phyloP scores from a whole-genome alignment of 495 filamentous ascomycete genomes.

The Penicillium lagena region DNA sequence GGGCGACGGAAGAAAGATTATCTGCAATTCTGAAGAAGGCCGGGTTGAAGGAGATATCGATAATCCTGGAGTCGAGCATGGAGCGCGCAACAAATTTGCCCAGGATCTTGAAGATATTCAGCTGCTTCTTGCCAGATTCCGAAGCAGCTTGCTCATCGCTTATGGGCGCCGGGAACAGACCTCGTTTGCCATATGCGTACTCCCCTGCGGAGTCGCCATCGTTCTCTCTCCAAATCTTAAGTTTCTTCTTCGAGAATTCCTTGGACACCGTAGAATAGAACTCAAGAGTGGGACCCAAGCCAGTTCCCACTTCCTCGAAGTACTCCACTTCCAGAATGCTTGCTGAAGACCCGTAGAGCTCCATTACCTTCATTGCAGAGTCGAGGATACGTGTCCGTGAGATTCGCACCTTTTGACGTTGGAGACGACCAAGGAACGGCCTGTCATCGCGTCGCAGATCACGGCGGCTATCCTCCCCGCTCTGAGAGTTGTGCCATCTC shows the following conservation, averaged over 20 bases:
- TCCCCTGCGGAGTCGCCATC: slow-evolving; percentile 71
- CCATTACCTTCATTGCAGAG: slow-evolving; percentile 99
- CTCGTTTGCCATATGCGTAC: slow-evolving; percentile 78
- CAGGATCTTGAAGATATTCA: slow-evolving; percentile 86
- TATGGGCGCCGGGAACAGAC: slow-evolving; percentile 91
- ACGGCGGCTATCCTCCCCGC: slow-evolving; percentile 66
- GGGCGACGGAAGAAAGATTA: slow-evolving; percentile 62
- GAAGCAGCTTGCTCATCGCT: slow-evolving; percentile 66
- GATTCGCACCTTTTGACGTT: slow-evolving; percentile 96
- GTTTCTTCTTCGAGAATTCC: slow-evolving; percentile 94
- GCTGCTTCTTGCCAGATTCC: slow-evolving; percentile 73
- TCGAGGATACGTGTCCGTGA: slow-evolving; percentile 88
- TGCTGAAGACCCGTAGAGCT: slow-evolving; percentile 91
- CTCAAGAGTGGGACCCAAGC: slow-evolving; percentile 91
- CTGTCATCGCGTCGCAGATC: slow-evolving; percentile 83
- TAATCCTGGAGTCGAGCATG: slow-evolving; percentile 97
- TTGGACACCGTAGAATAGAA: slow-evolving; percentile 98
- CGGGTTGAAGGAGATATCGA: slow-evolving; percentile 95
- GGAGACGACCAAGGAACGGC: slow-evolving; percentile 86
- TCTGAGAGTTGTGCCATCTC: slow-evolving; percentile 91
- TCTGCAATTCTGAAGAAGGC: slow-evolving; percentile 95
- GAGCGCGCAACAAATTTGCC: slow-evolving; percentile 97
- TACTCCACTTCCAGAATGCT: slow-evolving; percentile 98
- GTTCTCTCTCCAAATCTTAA: slow-evolving; percentile 92
- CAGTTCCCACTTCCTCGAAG: slow-evolving; percentile 97